phyloP scores from a whole-genome alignment of 108 stramenopile species.

The Schizochytrium sp. region DNA sequence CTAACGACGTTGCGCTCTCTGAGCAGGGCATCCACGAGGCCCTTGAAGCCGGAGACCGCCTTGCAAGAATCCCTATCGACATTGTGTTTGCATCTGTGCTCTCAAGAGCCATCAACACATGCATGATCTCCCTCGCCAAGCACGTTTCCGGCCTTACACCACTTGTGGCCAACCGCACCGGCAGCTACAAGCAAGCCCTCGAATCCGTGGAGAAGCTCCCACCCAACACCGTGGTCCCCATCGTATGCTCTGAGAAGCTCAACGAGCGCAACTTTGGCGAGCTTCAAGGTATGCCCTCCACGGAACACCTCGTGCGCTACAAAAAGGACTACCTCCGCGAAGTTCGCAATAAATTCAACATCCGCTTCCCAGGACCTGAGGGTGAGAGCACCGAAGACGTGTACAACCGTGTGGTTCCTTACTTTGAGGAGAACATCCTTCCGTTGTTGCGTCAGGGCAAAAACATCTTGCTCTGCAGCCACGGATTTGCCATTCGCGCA shows the following conservation, averaged over 20 bases:
- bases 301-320: constrained; percentile 94
- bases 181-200: constrained; percentile 63
- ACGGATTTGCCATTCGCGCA: constrained; percentile 98
- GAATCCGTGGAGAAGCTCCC: constrained; percentile 73
- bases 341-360: constrained; percentile 39
- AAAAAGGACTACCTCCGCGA: constrained; percentile 90
- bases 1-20: constrained; percentile 90
- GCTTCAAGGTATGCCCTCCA: constrained; percentile 94
- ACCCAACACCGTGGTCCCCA: constrained; percentile 89
- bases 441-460: constrained; percentile 92
- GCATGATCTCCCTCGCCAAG: constrained; percentile 79
- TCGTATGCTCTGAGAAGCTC: constrained; percentile 89
- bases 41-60: constrained; percentile 81
- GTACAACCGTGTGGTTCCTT: constrained; percentile 90
- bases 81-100: constrained; percentile 95
- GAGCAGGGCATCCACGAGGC: constrained; percentile 89
- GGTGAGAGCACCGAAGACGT: constrained; percentile 89
- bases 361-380: constrained; percentile 57
- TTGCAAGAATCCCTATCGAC: constrained; percentile 82
- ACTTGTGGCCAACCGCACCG: background rate
- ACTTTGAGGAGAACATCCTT: constrained; percentile 88
- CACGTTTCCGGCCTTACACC: background rate
- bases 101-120: constrained; percentile 92
- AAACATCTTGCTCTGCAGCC: constrained; percentile 95
- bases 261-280: constrained; percentile 95